These are phyloP conservation scores for Nemania bipapillata DNA, from an alignment of 2,329 filamentous ascomycete genomes.

Conservation along the genomic window DNA sequence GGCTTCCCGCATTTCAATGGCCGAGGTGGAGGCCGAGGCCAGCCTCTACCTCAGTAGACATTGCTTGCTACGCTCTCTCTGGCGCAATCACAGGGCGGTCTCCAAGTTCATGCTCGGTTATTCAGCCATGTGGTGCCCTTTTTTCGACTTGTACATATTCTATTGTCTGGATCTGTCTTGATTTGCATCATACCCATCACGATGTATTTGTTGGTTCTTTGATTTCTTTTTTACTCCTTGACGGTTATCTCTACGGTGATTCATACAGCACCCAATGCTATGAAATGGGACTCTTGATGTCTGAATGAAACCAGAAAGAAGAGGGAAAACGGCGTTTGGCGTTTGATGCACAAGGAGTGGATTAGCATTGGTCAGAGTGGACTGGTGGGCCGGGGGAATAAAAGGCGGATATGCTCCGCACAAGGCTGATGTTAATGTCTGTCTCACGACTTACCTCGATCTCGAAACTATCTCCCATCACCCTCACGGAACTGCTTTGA, in stretches of 20 bases:
- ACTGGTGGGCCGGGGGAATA: slow-evolving; percentile 5
- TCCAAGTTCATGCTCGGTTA: slow-evolving; percentile 18
- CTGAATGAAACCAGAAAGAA: slow-evolving; percentile 45
- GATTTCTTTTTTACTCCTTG: slow-evolving; percentile 41
- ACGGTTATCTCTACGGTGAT: slow-evolving; percentile 45
- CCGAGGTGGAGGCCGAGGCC: slow-evolving; percentile 51
- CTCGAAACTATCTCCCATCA: slow-evolving; percentile 11
- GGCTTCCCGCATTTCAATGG: slow-evolving; percentile 52
- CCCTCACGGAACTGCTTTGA: slow-evolving; percentile 22
- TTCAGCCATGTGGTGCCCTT: slow-evolving; percentile 21
- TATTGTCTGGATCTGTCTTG: slow-evolving; percentile 46
- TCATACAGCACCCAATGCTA: slow-evolving; percentile 48
- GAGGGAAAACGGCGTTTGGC: slow-evolving; percentile 48
- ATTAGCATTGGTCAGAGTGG: slow-evolving; percentile 18
- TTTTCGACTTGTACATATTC: slow-evolving; percentile 51
- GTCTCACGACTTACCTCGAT: slow-evolving; percentile 19
- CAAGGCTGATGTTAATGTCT: slow-evolving; percentile 16
- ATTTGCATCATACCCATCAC: slow-evolving; percentile 53
- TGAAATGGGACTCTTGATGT: slow-evolving; percentile 45
- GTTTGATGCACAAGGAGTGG: slow-evolving; percentile 34
- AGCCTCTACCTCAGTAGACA: slow-evolving; percentile 48
- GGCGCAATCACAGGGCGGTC: slow-evolving; percentile 20
- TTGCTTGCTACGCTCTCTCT: slow-evolving; percentile 32
- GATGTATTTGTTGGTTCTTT: slow-evolving; percentile 46
- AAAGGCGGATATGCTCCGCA: slow-evolving; percentile 16